Base-by-base conservation (phyloP, 306 rosid genomes). In the Fragaria ananassa region DNA sequence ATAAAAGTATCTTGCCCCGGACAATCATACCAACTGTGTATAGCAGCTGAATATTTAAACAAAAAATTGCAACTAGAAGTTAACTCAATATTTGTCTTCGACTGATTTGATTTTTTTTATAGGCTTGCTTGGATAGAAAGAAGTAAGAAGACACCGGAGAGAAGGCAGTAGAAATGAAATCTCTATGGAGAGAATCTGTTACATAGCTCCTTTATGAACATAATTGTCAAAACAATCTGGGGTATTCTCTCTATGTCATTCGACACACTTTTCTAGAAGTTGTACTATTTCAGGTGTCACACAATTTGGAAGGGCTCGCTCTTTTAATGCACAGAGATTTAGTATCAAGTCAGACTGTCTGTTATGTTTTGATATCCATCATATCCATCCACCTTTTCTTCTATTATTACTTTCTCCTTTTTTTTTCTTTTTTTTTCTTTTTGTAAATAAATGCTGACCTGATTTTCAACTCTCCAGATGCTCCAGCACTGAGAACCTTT, bases 391-490 rank as follows among this genome's bases (percentile, higher is more conserved):
- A 64, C 8, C 13, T 27, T 61, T 61, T 27, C 65, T 61, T 61
- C 4, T 25, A 21, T 23, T 58, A 5, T 58, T 58, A 23, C 35
- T 23, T 58, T 25, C 17, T 10, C 64, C 3, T 25, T 1, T 2
- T 19, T 19, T 0, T 53, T 18, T n/a, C n/a, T n/a, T 54, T n/a
- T n/a, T 9, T 37, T 37, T 37, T 19, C 21, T 54, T 54, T 9
- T 9, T 42, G 9, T 8, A 42, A 8, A 42, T 39, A 11, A 56
- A 58, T 23, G 18, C 41, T 53, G 57, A 82, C 85, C 85, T 92
- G 99, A 84, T 95, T 95, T 85, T 91, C 96, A 51, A 95, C 93
- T 92, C 87, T 92, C 99, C 99, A 95, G 76, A 95, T 88, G 86
- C 99, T 92, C 99, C 99, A 95, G 82, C 96, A 87, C 70, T 92